These are phyloP conservation scores for Plasmodium reichenowi DNA, from an alignment of 169 alveolate genomes.

Conservation along the genomic window DNA sequence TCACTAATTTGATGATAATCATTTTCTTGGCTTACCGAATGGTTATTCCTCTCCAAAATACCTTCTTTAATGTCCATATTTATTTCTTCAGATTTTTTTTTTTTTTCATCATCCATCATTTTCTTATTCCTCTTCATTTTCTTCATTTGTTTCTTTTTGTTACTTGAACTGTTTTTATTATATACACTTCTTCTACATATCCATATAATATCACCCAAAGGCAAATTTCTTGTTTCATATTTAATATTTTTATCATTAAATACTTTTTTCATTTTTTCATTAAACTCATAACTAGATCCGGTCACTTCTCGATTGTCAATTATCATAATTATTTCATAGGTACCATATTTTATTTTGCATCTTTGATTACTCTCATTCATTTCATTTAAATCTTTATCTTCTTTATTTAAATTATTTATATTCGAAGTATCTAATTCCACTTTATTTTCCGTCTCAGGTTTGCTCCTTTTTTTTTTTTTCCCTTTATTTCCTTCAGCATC, in stretches of 20 bases:
- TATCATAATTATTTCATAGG: constrained; percentile 82
- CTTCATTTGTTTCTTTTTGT: not conserved
- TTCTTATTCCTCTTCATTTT: not conserved
- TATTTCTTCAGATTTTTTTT: not conserved
- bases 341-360: constrained; percentile 28
- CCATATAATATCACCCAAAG: constrained; percentile 88
- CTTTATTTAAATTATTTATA: not conserved
- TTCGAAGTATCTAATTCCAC: not conserved
- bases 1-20: too few relatives aligned
- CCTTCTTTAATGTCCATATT: not conserved
- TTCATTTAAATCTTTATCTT: not conserved
- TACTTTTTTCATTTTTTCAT: constrained; percentile 74
- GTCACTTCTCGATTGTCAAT: constrained; percentile 85
- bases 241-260: constrained; percentile 65
- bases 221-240: constrained; percentile 79
- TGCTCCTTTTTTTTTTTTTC: constrained; percentile 1
- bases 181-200: constrained; percentile 72
- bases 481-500: not conserved
- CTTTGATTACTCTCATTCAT: constrained; percentile 7
- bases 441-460: not conserved
- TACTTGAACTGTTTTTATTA: constrained; percentile 7
- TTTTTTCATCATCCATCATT: too few relatives aligned
- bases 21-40: too few relatives aligned
- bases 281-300: constrained; percentile 77
- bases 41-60: not conserved